These are phyloP conservation scores for Cnidoscolus chayamansa DNA, from an alignment of 441 rosid species.

Conservation along the genomic window DNA sequence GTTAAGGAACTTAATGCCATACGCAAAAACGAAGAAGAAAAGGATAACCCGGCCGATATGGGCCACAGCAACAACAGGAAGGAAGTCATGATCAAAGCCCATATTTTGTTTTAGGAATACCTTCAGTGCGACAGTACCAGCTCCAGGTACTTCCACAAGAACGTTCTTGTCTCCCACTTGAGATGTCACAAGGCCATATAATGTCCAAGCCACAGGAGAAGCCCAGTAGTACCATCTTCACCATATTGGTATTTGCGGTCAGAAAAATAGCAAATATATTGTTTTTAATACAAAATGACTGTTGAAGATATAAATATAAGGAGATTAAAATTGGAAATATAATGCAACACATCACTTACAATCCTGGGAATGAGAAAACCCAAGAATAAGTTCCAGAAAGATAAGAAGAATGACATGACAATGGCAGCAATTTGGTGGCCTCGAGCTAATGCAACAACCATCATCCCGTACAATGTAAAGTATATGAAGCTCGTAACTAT, in stretches of 20 bases:
- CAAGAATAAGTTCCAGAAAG: constrained; percentile 83
- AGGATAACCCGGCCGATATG: constrained; percentile 57
- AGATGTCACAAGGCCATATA: constrained; percentile 71
- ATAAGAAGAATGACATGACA: constrained; percentile 67
- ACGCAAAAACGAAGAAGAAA: constrained; percentile 61
- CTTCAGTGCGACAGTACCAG: constrained; percentile 26
- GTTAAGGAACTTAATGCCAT: constrained; percentile 68
- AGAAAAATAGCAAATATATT: not conserved
- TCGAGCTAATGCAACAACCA: constrained; percentile 72
- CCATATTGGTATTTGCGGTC: constrained; percentile 77
- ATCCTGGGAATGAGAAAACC: constrained; percentile 66
- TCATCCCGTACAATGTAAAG: constrained; percentile 84
- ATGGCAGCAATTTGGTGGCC: constrained; percentile 65
- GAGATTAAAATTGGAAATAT: not conserved
- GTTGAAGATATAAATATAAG: no score
- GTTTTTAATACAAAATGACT: not conserved
- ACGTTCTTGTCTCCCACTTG: constrained; percentile 61
- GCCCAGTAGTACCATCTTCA: constrained; percentile 97
- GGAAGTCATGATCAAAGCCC: constrained; percentile 61
- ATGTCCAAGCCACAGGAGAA: constrained; percentile 80
- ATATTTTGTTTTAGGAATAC: constrained; percentile 41
- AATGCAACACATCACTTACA: constrained; percentile 31
- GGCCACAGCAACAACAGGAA: constrained; percentile 55
- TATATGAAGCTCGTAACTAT: constrained; percentile 50
- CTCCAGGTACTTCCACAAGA: constrained; percentile 40